These are phyloP conservation scores for Oryza meyeriana DNA, from an alignment of 176 grass and related monocot species.

Conservation along the genomic window DNA sequence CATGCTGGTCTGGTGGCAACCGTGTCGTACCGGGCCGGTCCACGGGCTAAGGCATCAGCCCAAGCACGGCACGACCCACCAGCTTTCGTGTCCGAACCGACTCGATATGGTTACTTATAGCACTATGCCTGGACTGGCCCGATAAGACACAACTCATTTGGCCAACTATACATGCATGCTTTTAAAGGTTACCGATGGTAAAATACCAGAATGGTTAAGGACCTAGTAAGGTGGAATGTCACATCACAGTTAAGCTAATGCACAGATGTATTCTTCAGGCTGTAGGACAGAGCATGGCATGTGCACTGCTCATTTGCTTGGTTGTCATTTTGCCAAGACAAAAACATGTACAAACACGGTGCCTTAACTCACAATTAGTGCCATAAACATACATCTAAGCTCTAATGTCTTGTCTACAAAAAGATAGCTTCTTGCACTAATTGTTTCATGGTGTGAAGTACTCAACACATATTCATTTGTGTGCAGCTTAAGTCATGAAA, in stretches of 20 bases:
- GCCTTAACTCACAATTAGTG: neutral
- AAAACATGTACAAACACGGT: neutral
- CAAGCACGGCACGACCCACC: too few relatives aligned
- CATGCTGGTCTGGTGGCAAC: too few relatives aligned
- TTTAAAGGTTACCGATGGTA: neutral
- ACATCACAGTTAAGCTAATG: neutral
- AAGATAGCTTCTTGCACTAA: neutral
- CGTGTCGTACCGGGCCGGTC: too few relatives aligned
- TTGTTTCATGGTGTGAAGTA: neutral
- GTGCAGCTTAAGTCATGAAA: neutral
- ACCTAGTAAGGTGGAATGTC: neutral
- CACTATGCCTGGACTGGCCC: too few relatives aligned
- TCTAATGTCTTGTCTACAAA: neutral
- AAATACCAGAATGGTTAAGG: neutral
- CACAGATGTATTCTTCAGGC: neutral
- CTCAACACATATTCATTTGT: neutral
- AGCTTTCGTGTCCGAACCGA: too few relatives aligned
- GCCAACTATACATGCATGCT: neutral
- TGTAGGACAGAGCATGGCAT: neutral
- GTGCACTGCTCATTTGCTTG: neutral
- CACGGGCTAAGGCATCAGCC: too few relatives aligned
- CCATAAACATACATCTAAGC: neutral
- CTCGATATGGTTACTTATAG: too few relatives aligned
- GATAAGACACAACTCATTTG: too few relatives aligned
- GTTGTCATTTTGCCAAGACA: neutral